Base-by-base conservation (phyloP, 116 monocot genomes). In the Cymodocea nodosa region DNA sequence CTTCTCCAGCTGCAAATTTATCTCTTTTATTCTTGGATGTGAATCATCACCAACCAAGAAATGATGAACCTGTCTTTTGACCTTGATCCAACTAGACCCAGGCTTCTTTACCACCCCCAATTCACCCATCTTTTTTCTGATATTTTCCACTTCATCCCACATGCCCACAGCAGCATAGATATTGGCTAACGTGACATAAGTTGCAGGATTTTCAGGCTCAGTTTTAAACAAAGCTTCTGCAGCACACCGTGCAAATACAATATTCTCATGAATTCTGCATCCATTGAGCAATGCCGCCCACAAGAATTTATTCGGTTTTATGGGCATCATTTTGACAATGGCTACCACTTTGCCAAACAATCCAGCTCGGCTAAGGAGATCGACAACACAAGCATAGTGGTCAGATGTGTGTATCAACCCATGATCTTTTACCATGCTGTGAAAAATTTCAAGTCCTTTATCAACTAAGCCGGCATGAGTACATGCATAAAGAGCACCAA, bases 271-370 rank as follows among this genome's bases (percentile, higher is more conserved):
- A 36, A 78, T 85, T 68, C 77, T 68, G 22, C 85, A 87, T 14
- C 90, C 87, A 74, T 78, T 79, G 52, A 95, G 83, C 77, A 95
- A 76, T 17, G 95, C 87, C 64, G 95, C 77, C 95, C 95, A 95
- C 60, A 87, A 67, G 60, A 87, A 95, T 51, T 90, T 90, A 59
- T 85, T 79, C 12, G 87, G 85, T 63, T 81, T 90, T 71, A 87
- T 67, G 0, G 84, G 75, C 87, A 95, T 90, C 15, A 54, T 79
- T 56, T 54, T 24, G 2, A 87, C 87, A 1, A 90, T 83, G 53
- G 85, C 85, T 53, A 85, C 83, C 24, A 73, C 85, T 80, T 87
- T 71, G 17, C 67, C 39, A 52, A 95, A 84, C 44, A 65, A 69
- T 23, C 85, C 90, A 12, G 85, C 70, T n/a, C 95, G 77, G 40